Percentiles rank a stretch among this genome's conserved stretches.
Evolutionary conservation across 2,329 filamentous ascomycete species (phyloP).

Genomic region (Macroventuria anomochaeta): DNA sequence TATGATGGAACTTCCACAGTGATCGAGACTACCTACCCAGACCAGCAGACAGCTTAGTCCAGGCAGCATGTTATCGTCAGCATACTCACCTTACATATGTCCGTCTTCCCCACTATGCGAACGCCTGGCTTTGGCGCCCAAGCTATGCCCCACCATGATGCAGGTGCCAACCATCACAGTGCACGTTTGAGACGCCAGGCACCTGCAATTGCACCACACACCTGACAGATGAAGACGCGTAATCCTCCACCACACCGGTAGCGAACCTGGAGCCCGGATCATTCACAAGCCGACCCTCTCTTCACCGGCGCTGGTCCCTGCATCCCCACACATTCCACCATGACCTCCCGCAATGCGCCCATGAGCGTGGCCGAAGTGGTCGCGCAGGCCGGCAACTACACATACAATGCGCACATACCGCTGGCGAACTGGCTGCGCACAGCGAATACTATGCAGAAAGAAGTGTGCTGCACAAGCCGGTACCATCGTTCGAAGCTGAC

Average conservation of each 20-base stretch:
- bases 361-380: conserved; percentile 79
- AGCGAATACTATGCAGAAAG: conserved; percentile 77
- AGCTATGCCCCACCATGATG: conserved; percentile 37
- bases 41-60: background rate
- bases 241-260: conserved; percentile 30
- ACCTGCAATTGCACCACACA: conserved; percentile 21
- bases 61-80: background rate
- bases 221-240: conserved; percentile 40
- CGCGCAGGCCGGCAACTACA: conserved; percentile 76
- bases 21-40: background rate
- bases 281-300: background rate
- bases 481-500: conserved; percentile 3
- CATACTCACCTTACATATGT: no score
- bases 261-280: conserved; percentile 14
- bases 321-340: conserved; percentile 6
- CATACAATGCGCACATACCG: conserved; percentile 77
- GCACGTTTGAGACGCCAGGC: conserved; percentile 21
- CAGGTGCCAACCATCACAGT: conserved; percentile 32
- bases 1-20: background rate
- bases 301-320: background rate
- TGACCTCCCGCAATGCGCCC: conserved; percentile 55
- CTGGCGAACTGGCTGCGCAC: conserved; percentile 84
- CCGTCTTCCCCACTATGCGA: background rate
- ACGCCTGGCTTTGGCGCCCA: conserved; percentile 22
- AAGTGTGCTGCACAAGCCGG: conserved; percentile 63